Percentiles rank a stretch among this genome's conserved stretches.
These are phyloP conservation scores for Tilletia indica DNA, from an alignment of 1,284 basidiomycete genomes.

Conservation along the genomic window DNA sequence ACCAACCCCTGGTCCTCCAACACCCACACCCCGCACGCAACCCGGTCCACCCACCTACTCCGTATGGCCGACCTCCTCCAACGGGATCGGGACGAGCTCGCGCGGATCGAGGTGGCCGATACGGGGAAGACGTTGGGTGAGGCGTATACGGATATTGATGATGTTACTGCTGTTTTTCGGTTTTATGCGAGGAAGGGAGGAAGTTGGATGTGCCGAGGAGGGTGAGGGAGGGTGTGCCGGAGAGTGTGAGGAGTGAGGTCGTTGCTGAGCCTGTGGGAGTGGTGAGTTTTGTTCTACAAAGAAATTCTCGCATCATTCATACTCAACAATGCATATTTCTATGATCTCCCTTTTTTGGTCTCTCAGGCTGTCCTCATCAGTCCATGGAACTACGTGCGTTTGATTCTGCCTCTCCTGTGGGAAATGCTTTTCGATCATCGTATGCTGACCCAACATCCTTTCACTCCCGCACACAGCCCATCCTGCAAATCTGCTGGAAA, in stretches of 20 bases:
- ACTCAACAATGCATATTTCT: not conserved
- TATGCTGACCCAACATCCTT: not conserved
- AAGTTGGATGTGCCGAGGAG: slow-evolving; percentile 45
- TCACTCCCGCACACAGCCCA: slow-evolving; percentile 25
- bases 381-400: slow-evolving; percentile 51
- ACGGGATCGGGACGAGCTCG: slow-evolving; percentile 41
- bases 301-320: not conserved
- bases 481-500: slow-evolving; percentile 55
- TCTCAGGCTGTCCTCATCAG: slow-evolving; percentile 46
- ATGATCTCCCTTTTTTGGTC: not conserved
- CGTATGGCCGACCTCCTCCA: slow-evolving; percentile 50
- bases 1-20: slow-evolving; percentile 31
- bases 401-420: not conserved
- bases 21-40: slow-evolving; percentile 34
- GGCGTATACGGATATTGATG: slow-evolving; percentile 51
- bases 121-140: slow-evolving; percentile 54
- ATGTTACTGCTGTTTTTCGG: slow-evolving; percentile 53
- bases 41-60: slow-evolving; percentile 36
- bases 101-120: slow-evolving; percentile 50
- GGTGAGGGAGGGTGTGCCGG: slow-evolving; percentile 43
- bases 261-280: slow-evolving; percentile 53
- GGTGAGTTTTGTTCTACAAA: slow-evolving; percentile 8
- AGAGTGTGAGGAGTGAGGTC: slow-evolving; percentile 42
- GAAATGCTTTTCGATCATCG: not conserved
- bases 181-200: slow-evolving; percentile 53